Conservation (phyloP, 2,329 filamentous ascomycete species). For the Canariomyces notabilis region DNA sequence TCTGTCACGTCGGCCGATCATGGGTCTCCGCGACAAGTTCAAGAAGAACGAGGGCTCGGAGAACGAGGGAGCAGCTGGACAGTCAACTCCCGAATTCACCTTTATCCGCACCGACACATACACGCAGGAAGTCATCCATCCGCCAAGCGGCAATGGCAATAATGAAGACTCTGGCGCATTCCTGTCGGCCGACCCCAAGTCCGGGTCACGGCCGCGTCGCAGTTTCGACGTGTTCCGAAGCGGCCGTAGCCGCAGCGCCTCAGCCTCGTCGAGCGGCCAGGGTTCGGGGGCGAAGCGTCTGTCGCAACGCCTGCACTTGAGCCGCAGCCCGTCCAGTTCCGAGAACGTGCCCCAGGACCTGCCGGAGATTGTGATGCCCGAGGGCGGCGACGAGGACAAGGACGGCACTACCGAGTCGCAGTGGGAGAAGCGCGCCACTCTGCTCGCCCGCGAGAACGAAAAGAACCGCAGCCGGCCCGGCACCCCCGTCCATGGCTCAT, state of each 20-base stretch:
- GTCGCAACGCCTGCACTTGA: constrained; percentile 67
- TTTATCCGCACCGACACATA: constrained; percentile 82
- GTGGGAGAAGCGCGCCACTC: constrained; percentile 93
- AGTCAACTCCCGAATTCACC: constrained; percentile 62
- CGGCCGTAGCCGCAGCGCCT: constrained; percentile 41
- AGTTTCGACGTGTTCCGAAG: constrained; percentile 32
- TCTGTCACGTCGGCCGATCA: constrained; percentile 22
- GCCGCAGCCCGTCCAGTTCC: constrained; percentile 54
- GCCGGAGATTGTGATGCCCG: constrained; percentile 60
- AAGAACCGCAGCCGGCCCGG: constrained; percentile 39
- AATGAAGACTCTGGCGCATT: constrained; percentile 22
- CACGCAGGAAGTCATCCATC: constrained; percentile 71
- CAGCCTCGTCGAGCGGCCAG: constrained; percentile 38
- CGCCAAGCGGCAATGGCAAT: constrained; percentile 43
- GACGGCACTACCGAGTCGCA: constrained; percentile 58
- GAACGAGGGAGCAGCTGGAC: constrained; percentile 33
- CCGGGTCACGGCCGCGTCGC: constrained; percentile 23
- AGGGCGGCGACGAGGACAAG: constrained; percentile 41
- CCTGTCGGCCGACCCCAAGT: constrained; percentile 23
- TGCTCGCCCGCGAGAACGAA: constrained; percentile 65
- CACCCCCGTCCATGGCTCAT: constrained; percentile 33
- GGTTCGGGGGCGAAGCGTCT: constrained; percentile 45
- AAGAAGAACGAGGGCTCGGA: constrained; percentile 49
- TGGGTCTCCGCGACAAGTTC: constrained; percentile 50
- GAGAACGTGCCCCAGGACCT: constrained; percentile 74